Evolutionary conservation across 192 early-diverging fungal genomes (phyloP), one percentile per base, ranked within the genome.

Genomic region (Coemansia javaensis): DNA sequence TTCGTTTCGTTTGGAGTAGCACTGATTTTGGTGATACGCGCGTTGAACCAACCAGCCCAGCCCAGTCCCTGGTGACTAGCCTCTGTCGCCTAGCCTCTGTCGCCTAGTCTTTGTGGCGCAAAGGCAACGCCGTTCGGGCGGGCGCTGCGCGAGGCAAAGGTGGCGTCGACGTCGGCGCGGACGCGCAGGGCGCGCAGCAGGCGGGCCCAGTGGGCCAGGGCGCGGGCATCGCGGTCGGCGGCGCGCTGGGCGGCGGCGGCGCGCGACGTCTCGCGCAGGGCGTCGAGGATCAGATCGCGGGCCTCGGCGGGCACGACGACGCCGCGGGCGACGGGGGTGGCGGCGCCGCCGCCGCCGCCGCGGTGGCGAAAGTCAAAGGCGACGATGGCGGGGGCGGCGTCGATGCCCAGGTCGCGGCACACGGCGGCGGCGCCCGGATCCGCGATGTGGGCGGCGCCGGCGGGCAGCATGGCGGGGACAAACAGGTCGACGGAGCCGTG

Each of bases 401-500:
- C 89, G 14, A 95, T 80, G 6, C 81, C 83, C 32, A 95, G 67
- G 56, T 81, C 75, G 36, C 77, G 77, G 25, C 91, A 91, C 20
- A 98, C 44, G 22, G 69, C 63, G 12, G 47, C 77, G 28, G 89
- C 79, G 4, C 78, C 80, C 13, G 77, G 50, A 37, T 77, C 72
- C 38, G 68, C 61, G 13, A 96, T 53, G 72, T 93, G 90, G 2
- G 78, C 81, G 14, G 78, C 83, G 21, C 90, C 91, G 4, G 61
- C 48, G 5, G 94, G 94, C 38, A 92, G 70, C 94, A 98, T 98
- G 8, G 64, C 68, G 4, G 78, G 59, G 9, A 84, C 82, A 62
- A 93, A 91, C 25, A 98, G 47, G 56, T 98, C 90, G 30, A 95
- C 66, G 53, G 86, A 81, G 7, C 93, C 93, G 66, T 82, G 96